Conservation (phyloP, 2,329 filamentous ascomycete species). For the Cadophora gregata region DNA sequence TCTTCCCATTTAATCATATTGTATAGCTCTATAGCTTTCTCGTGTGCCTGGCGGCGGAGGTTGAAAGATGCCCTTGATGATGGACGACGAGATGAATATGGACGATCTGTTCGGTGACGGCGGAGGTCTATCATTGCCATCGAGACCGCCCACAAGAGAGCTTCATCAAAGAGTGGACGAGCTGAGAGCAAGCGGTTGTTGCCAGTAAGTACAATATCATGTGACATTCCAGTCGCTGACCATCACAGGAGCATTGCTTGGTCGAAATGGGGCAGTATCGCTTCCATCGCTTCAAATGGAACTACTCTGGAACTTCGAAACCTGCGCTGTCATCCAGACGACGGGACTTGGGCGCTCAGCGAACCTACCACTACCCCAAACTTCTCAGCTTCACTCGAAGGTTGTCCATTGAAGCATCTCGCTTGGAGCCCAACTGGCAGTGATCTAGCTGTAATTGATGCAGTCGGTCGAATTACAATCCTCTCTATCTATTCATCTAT, state of each 20-base stretch:
- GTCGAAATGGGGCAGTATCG: constrained; percentile 87
- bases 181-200: constrained; percentile 75
- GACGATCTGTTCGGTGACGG: constrained; percentile 79
- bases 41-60: not conserved
- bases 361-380: constrained; percentile 70
- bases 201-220: constrained; percentile 68
- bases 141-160: constrained; percentile 65
- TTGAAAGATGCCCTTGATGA: constrained; percentile 55
- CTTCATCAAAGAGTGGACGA: constrained; percentile 78
- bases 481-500: constrained; percentile 73
- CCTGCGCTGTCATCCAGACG: constrained; percentile 69
- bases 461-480: constrained; percentile 77
- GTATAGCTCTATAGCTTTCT: no score
- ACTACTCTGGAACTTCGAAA: constrained; percentile 74
- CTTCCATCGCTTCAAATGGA: constrained; percentile 77
- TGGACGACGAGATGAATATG: constrained; percentile 63
- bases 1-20: not conserved
- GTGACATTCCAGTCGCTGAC: constrained; percentile 14
- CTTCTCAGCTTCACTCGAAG: constrained; percentile 64
- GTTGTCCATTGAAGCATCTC: constrained; percentile 76
- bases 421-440: constrained; percentile 77
- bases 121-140: constrained; percentile 61
- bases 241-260: constrained; percentile 75
- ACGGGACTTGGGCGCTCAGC: constrained; percentile 78
- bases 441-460: constrained; percentile 85